Evolutionary conservation across 768 basidiomycete genomes (phyloP), one percentile per base, ranked within the genome.

Genomic region (Mrakia gelida): DNA sequence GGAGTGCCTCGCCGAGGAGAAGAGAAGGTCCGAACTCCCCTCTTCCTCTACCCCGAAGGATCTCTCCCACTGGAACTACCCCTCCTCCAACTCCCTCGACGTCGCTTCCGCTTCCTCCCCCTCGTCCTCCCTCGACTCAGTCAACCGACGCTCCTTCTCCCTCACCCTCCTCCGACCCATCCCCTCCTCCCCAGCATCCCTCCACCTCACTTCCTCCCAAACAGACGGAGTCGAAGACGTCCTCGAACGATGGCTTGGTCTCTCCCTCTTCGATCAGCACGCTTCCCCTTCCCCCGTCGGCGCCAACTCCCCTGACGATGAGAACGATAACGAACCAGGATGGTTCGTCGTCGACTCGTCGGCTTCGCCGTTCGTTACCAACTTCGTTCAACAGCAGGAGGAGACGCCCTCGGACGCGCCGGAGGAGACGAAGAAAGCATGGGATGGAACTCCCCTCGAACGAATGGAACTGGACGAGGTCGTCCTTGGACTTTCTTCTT

Each of bases 101-200:
- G 23, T 52, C 43, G n/a, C 54, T 11, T 30, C 49, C 8, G 74
- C n/a, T 71, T 38, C 38, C 38, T 79, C 56, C 70, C 78, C 30
- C 71, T 79, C 45, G 75, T 74, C 23, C 62, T 79, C 26, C 74
- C 75, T 34, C 78, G 78, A n/a, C 74, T 74, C 23, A 67, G 8
- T 38, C 38, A 38, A 38, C 38, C 38, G 38, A 38, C 38, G 38
- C 38, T 38, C 78, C n/a, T 71, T 79, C 59, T 75, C 78, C 30
- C 71, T 79, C 45, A 79, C 78, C 23, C 62, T 79, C 26, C 74
- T 79, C 38, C 78, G 78, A n/a, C 74, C 78, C 23, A 67, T 75
- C 30, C 78, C 78, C 1, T 62, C 63, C 43, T 71, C 74, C 23
- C 52, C 63, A 3, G 74, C 78, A 0, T 67, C 68, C n/a, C 56